Evolutionary conservation across 2,329 filamentous ascomycete genomes (phyloP).

Genomic region (Chaetomiaceae sp.): DNA sequence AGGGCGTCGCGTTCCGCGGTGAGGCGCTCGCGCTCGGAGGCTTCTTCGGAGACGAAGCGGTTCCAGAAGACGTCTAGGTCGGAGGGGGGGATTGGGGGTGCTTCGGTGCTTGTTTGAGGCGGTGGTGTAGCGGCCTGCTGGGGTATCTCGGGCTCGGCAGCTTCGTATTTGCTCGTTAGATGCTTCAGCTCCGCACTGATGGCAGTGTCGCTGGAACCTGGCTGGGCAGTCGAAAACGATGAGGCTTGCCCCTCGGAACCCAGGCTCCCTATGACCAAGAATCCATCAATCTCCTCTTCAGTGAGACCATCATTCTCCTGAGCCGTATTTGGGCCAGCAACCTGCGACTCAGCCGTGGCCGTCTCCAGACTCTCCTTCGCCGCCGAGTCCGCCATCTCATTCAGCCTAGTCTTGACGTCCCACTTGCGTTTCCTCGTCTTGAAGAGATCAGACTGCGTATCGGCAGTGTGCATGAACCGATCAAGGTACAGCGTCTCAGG

Average conservation of each 20-base stretch:
- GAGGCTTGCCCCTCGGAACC: neutral
- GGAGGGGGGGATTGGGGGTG: neutral
- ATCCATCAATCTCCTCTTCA: slow-evolving; percentile 15
- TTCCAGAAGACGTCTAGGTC: slow-evolving; percentile 39
- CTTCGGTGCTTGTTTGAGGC: neutral
- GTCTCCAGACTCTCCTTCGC: neutral
- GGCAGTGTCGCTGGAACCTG: neutral
- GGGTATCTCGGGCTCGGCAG: neutral
- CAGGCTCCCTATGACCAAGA: slow-evolving; percentile 1
- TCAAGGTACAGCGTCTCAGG: slow-evolving; percentile 81
- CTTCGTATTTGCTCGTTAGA: slow-evolving; percentile 7
- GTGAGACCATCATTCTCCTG: neutral
- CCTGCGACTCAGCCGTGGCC: neutral
- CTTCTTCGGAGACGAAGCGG: slow-evolving; percentile 33
- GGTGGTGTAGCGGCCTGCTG: neutral
- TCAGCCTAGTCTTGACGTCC: slow-evolving; percentile 47
- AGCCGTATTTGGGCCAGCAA: neutral
- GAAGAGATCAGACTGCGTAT: slow-evolving; percentile 57
- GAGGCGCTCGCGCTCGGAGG: slow-evolving; percentile 22
- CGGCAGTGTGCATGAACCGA: slow-evolving; percentile 71
- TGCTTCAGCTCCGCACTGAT: neutral
- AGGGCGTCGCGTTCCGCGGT: slow-evolving; percentile 41
- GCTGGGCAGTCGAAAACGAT: neutral
- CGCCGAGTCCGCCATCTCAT: slow-evolving; percentile 12
- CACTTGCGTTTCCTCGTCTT: slow-evolving; percentile 65